These are phyloP conservation scores for Melaleuca quinquenervia DNA, from an alignment of 345 rosid species.

Conservation along the genomic window DNA sequence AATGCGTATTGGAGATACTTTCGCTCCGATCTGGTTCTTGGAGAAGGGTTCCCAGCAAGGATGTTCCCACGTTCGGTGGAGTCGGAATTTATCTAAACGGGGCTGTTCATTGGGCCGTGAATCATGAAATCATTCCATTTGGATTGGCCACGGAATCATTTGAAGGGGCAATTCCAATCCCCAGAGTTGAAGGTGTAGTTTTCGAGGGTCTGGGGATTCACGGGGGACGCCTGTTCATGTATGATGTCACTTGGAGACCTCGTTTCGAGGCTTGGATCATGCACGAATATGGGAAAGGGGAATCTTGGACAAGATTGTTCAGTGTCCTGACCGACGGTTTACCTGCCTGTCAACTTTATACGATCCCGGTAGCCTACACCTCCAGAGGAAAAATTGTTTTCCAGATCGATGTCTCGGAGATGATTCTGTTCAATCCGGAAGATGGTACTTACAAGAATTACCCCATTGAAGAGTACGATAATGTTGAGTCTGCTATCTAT, in stretches of 20 bases:
- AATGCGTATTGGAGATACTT: background rate
- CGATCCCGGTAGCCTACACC: background rate
- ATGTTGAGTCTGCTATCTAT: background rate
- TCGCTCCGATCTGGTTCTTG: background rate
- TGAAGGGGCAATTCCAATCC: background rate
- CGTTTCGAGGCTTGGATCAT: background rate
- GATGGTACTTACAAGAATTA: background rate
- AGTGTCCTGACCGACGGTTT: background rate
- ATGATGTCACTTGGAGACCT: background rate
- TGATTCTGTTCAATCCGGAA: background rate
- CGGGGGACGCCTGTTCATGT: background rate
- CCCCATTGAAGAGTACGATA: background rate
- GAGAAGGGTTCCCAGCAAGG: background rate
- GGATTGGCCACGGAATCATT: background rate
- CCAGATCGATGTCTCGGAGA: background rate
- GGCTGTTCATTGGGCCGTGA: background rate
- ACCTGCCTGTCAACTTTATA: background rate
- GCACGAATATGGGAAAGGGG: background rate
- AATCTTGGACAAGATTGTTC: background rate
- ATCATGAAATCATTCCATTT: background rate
- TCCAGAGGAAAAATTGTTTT: background rate
- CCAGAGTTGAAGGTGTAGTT: background rate
- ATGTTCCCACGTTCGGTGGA: background rate
- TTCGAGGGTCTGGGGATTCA: background rate
- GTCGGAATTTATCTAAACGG: conserved; percentile 2